These are phyloP conservation scores for Tilletia indica DNA, from an alignment of 1,284 basidiomycete genomes.

Conservation along the genomic window DNA sequence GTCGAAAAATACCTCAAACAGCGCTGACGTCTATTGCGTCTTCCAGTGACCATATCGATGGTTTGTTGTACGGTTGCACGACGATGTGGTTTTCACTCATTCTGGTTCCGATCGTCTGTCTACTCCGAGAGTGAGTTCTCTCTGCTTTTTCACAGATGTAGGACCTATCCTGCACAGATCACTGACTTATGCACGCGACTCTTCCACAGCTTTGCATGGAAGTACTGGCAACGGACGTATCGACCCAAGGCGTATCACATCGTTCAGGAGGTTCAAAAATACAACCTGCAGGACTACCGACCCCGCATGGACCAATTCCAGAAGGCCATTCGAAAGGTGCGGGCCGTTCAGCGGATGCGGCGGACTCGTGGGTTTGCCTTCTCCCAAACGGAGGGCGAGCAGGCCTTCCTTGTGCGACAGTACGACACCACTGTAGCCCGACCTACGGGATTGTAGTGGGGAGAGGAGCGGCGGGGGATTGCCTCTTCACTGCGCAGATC, in stretches of 20 bases:
- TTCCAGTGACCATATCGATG: slow-evolving; percentile 68
- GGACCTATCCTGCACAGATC: slow-evolving; percentile 31
- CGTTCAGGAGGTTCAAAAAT: slow-evolving; percentile 86
- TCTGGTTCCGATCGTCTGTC: slow-evolving; percentile 81
- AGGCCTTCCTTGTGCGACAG: slow-evolving; percentile 51
- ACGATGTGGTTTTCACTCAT: slow-evolving; percentile 88
- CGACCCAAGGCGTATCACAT: slow-evolving; percentile 88
- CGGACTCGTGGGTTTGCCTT: slow-evolving; percentile 53
- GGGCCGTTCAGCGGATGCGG: slow-evolving; percentile 52
- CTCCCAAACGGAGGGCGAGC: slow-evolving; percentile 48
- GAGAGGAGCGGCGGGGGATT: too few relatives aligned
- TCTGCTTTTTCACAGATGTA: slow-evolving; percentile 59
- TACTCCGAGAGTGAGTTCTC: slow-evolving; percentile 77
- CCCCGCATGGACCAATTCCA: slow-evolving; percentile 88
- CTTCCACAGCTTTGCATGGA: slow-evolving; percentile 39
- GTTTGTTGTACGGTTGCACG: slow-evolving; percentile 77
- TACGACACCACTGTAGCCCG: slow-evolving; percentile 50
- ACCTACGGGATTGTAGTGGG: slow-evolving; percentile 16
- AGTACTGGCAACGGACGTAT: slow-evolving; percentile 69
- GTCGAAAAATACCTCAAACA: not conserved
- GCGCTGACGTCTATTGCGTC: not conserved
- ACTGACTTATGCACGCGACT: slow-evolving; percentile 28
- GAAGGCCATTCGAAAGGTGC: slow-evolving; percentile 54
- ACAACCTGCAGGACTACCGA: slow-evolving; percentile 94
- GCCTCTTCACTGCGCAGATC: too few relatives aligned